Evolutionary conservation across 345 rosid species (phyloP).

Genomic region (Eucalyptus globulus): DNA sequence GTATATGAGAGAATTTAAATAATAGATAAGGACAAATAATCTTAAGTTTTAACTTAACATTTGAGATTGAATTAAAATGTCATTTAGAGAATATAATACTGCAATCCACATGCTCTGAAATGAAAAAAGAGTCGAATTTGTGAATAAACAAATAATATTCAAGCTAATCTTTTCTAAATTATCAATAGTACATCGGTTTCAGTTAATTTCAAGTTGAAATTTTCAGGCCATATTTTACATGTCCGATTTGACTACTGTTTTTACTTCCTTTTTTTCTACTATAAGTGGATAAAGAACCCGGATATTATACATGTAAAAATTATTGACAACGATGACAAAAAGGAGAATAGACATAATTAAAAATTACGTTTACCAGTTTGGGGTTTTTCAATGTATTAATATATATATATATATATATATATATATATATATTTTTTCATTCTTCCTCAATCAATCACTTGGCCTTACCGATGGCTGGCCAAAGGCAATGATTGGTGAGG

Average conservation of each 20-base stretch:
- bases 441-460: no score
- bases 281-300: not conserved
- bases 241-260: not conserved
- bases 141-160: not conserved
- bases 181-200: not conserved
- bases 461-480: no score
- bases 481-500: no score
- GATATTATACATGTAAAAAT: not conserved
- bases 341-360: not conserved
- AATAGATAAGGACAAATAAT: not conserved
- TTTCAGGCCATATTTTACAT: not conserved
- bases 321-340: not conserved
- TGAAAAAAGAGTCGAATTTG: not conserved
- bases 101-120: not conserved
- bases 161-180: not conserved
- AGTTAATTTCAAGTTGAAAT: not conserved
- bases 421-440: no score
- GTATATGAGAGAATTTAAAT: not conserved
- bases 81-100: not conserved
- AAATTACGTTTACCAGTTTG: not conserved
- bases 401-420: no score
- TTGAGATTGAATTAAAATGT: not conserved
- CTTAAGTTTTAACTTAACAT: not conserved
- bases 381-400: no score
- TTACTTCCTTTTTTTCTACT: not conserved